A percentile compares a stretch with the other conserved stretches of the same genome.
Evolutionary conservation across 2,329 filamentous ascomycete species (phyloP).

Genomic region (Calycina marina): DNA sequence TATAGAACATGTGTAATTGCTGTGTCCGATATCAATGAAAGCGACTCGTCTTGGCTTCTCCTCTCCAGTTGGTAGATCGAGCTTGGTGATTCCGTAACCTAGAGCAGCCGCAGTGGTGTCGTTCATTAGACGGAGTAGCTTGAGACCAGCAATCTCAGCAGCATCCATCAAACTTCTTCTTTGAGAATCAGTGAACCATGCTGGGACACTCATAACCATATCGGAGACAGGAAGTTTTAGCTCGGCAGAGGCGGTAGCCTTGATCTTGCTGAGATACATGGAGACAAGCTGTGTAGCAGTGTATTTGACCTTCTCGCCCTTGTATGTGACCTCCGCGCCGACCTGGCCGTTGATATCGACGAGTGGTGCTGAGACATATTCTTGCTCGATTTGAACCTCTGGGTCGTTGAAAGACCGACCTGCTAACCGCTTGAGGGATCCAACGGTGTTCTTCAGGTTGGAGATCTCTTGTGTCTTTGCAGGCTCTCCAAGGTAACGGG

Average conservation of each 20-base stretch:
- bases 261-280: conserved; percentile 94
- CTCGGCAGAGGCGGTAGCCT: conserved; percentile 73
- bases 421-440: conserved; percentile 80
- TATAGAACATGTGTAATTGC: conserved; percentile 86
- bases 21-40: conserved; percentile 92
- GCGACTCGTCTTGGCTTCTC: conserved; percentile 84
- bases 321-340: conserved; percentile 82
- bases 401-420: conserved; percentile 79
- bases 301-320: conserved; percentile 92
- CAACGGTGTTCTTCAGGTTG: conserved; percentile 98
- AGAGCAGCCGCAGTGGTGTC: conserved; percentile 93
- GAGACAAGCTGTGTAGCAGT: conserved; percentile 84
- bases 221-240: conserved; percentile 84
- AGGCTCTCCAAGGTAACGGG: conserved; percentile 82
- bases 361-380: conserved; percentile 74
- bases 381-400: conserved; percentile 84
- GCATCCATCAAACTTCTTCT: conserved; percentile 81
- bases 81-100: conserved; percentile 95
- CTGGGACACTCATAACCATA: conserved; percentile 83
- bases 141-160: conserved; percentile 83
- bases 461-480: conserved; percentile 99
- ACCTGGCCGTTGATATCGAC: conserved; percentile 89
- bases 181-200: conserved; percentile 95
- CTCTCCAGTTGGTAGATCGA: conserved; percentile 74
- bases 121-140: conserved; percentile 88